A percentile compares a stretch with the other conserved stretches of the same genome.
phyloP scores from a whole-genome alignment of 176 grass and related monocot species.

The Rhynchospora breviuscula region DNA sequence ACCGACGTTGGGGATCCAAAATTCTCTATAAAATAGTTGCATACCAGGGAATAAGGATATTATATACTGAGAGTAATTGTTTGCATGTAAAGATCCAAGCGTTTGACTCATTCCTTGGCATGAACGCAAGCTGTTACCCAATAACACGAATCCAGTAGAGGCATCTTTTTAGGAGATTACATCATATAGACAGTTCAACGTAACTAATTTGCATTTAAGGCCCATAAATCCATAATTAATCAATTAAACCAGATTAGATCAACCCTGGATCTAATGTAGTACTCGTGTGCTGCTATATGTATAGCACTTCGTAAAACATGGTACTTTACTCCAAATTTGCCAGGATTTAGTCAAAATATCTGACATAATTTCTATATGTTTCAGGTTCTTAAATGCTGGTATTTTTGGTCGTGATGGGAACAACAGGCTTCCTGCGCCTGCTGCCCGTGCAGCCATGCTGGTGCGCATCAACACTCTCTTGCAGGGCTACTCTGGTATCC shows the following conservation, averaged over 20 bases:
- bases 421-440: conserved; percentile 54
- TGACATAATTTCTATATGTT: background rate
- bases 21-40: background rate
- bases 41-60: background rate
- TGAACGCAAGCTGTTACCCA: conserved; percentile 3
- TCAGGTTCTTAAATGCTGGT: conserved; percentile 64
- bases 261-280: background rate
- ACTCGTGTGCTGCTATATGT: background rate
- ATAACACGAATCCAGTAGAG: too few relatives aligned
- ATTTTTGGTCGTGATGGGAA: conserved; percentile 57
- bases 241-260: background rate
- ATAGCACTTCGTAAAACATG: conserved; percentile 11
- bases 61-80: too few relatives aligned
- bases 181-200: background rate
- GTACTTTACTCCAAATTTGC: background rate
- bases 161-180: too few relatives aligned
- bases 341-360: conserved; percentile 13
- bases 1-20: background rate
- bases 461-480: conserved; percentile 85
- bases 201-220: background rate
- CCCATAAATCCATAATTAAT: conserved; percentile 5
- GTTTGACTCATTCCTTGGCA: background rate
- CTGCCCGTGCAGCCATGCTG: conserved; percentile 63
- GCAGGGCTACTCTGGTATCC: conserved; percentile 83
- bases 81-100: too few relatives aligned